phyloP scores from a whole-genome alignment of 1,284 basidiomycete genomes.

The Leccinum angustisporum region DNA sequence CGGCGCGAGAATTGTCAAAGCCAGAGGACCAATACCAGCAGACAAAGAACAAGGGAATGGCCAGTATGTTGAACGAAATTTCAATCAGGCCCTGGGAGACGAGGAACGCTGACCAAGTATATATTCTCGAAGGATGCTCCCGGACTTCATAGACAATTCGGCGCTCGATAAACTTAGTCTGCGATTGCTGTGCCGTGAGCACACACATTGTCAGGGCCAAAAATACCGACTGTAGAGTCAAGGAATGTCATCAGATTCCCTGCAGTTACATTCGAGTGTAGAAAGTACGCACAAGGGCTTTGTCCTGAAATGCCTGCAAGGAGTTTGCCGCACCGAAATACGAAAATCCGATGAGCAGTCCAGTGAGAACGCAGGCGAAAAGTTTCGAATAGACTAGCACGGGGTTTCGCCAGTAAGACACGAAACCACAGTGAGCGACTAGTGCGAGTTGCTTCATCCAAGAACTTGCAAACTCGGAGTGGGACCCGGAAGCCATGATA shows the following conservation, averaged over 20 bases:
- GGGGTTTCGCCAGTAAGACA: slow-evolving; percentile 53
- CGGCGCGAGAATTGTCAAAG: slow-evolving; percentile 43
- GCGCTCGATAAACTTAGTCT: slow-evolving; percentile 16
- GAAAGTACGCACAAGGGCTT: slow-evolving; percentile 54
- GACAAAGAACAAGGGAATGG: slow-evolving; percentile 54
- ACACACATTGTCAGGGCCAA: not conserved
- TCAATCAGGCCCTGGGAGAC: slow-evolving; percentile 61
- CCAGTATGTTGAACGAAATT: slow-evolving; percentile 63
- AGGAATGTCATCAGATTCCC: not conserved
- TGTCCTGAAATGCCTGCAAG: slow-evolving; percentile 76
- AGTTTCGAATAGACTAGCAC: slow-evolving; percentile 77
- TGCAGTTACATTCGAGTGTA: accelerated
- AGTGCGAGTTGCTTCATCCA: slow-evolving; percentile 52
- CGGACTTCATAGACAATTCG: slow-evolving; percentile 66
- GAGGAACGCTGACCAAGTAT: slow-evolving; percentile 75
- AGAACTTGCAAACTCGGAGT: slow-evolving; percentile 50
- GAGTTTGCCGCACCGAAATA: slow-evolving; percentile 66
- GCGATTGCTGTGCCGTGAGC: slow-evolving; percentile 20
- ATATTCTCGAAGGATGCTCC: slow-evolving; percentile 75
- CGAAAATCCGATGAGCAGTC: slow-evolving; percentile 61
- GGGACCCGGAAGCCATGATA: slow-evolving; percentile 19
- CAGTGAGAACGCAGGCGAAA: slow-evolving; percentile 48
- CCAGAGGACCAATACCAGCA: slow-evolving; percentile 72
- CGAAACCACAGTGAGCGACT: slow-evolving; percentile 34
- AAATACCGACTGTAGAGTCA: slow-evolving; percentile 15